Percentiles rank a stretch among this genome's conserved stretches.
Conservation (phyloP, 164 flowering plant species). For the Pachysandra terminalis region DNA sequence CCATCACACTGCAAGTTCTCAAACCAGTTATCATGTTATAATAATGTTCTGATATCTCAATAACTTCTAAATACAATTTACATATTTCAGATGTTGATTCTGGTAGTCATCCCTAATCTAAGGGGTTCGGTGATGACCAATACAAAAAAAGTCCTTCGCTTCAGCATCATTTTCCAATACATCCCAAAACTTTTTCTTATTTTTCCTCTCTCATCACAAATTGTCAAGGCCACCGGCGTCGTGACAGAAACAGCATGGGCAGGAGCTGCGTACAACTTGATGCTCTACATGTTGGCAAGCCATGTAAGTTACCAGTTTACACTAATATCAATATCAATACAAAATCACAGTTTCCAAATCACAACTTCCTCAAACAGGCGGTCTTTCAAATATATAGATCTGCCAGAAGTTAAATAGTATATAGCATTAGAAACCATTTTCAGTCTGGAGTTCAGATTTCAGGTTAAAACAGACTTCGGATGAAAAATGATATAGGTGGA, state of each 20-base stretch:
- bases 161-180: slow-evolving; percentile 60
- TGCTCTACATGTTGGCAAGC: slow-evolving; percentile 84
- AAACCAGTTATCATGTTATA: too few relatives aligned
- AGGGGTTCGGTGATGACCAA: slow-evolving; percentile 59
- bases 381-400: neutral
- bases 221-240: slow-evolving; percentile 63
- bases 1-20: too few relatives aligned
- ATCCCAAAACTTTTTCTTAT: slow-evolving; percentile 58
- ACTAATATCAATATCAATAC: too few relatives aligned
- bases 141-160: slow-evolving; percentile 53
- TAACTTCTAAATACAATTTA: neutral
- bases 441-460: too few relatives aligned
- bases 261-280: slow-evolving; percentile 78
- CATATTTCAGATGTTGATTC: slow-evolving; percentile 60
- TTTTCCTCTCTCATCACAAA: slow-evolving; percentile 64
- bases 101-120: slow-evolving; percentile 64
- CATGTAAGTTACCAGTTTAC: slow-evolving; percentile 85
- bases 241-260: slow-evolving; percentile 88
- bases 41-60: too few relatives aligned
- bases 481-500: too few relatives aligned
- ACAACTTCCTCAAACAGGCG: too few relatives aligned
- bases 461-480: too few relatives aligned
- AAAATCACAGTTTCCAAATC: too few relatives aligned
- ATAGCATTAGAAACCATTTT: too few relatives aligned
- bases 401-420: neutral